Conservation (phyloP, 2,329 filamentous ascomycete genomes). For the Aspergillaceae sp. region DNA sequence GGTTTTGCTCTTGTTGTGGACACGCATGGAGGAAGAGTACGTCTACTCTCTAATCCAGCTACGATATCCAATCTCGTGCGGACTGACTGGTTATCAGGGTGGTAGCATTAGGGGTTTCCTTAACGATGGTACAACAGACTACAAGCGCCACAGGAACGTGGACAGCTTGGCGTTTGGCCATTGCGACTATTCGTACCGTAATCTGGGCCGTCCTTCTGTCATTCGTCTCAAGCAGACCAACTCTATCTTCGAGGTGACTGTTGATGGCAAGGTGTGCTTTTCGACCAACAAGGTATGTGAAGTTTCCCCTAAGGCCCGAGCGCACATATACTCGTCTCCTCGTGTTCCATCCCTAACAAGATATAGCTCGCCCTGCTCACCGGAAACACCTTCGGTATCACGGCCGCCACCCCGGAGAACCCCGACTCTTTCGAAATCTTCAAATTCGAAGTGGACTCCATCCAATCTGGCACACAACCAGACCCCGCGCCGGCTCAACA, state of each 20-base stretch:
- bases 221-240: constrained; percentile 64
- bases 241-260: constrained; percentile 62
- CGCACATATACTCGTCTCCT: no score
- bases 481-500: background rate
- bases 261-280: constrained; percentile 78
- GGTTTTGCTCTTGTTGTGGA: constrained; percentile 84
- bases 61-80: background rate
- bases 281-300: constrained; percentile 55
- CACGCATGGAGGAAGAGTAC: constrained; percentile 61
- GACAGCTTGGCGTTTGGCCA: constrained; percentile 87
- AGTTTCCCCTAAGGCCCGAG: no score
- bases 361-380: constrained; percentile 61
- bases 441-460: constrained; percentile 66
- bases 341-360: constrained; percentile 1
- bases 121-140: constrained; percentile 81
- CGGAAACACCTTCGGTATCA: constrained; percentile 79
- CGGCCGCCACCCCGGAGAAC: constrained; percentile 78
- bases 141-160: constrained; percentile 63
- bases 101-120: constrained; percentile 86
- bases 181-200: constrained; percentile 84
- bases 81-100: constrained; percentile 34
- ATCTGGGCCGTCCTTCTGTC: constrained; percentile 74
- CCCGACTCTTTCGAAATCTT: constrained; percentile 93
- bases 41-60: constrained; percentile 5
- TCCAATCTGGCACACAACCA: constrained; percentile 9